Percentiles rank a stretch among this genome's conserved stretches.
Conservation (phyloP, 1,284 basidiomycete genomes). For the Cystobasidiaceae sp. region DNA sequence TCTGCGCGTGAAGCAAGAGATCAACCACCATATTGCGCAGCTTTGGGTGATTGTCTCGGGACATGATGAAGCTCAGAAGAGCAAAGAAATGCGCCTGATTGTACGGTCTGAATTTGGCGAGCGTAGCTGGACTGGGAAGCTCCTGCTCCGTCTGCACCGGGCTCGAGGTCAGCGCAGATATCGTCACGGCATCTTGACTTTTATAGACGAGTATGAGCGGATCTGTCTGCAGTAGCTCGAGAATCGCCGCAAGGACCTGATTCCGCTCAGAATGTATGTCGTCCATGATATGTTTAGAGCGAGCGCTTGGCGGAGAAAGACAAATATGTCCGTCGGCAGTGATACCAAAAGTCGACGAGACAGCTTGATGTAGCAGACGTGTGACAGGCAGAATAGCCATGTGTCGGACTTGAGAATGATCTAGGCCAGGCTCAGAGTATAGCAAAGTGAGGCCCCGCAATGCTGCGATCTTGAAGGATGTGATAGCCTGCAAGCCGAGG, state of each 20-base stretch:
- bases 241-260: neutral
- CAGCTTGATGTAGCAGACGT: slow-evolving; percentile 8
- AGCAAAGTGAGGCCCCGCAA: neutral
- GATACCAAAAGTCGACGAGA: slow-evolving; percentile 14
- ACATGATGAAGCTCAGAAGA: slow-evolving; percentile 7
- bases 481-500: neutral
- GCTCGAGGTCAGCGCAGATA: neutral
- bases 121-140: too few relatives aligned
- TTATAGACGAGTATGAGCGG: neutral
- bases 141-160: neutral
- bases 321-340: neutral
- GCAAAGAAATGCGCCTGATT: neutral
- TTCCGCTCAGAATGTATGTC: slow-evolving; percentile 15
- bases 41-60: neutral
- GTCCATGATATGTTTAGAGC: neutral
- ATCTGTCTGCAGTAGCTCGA: neutral
- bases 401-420: neutral
- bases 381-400: neutral
- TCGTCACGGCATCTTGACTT: neutral
- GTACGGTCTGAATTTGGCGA: neutral
- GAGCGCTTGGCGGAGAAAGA: neutral
- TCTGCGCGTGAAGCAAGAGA: neutral
- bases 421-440: neutral
- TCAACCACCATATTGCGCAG: neutral
- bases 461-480: neutral